Base-by-base conservation (phyloP, 1,284 basidiomycete genomes). In the Pseudozyma tsukubaensis region DNA sequence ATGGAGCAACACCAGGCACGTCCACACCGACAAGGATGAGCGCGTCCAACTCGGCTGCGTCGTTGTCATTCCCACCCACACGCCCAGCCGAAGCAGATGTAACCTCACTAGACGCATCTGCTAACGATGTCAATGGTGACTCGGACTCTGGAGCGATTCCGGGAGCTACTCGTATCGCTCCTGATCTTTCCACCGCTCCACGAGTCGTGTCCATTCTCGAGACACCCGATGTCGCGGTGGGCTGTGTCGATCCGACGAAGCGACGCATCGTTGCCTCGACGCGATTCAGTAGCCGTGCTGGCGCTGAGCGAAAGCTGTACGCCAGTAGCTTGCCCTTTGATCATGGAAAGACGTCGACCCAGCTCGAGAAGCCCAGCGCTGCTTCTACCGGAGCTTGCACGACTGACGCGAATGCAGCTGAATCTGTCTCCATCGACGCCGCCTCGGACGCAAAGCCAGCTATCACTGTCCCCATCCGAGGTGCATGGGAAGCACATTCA, bases 181-280 rank as follows among this genome's bases (percentile, higher is more conserved):
- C 80, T 12, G 79, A 82, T 21, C 62, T 82, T 37, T 59, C 58
- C 0, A 70, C 65, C 5, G 45, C 80, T 13, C 80, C 80, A 6
- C 36, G 50, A 9, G 61, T 82, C n/a, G 61, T 79, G 5, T 66
- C 61, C 18, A 55, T 82, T 5, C 60, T 80, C 14, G 59, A 66
- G 21, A 78, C 70, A 45, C 78, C 80, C 1, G 80, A 82, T 52
- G 71, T 72, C 16, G 72, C 79, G 50, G 76, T 72, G 7, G 80
- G 80, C 13, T 75, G 72, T 37, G 72, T 77, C 1, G 75, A 82
- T 43, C 64, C 80, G 19, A 60, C 68, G 16, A 82, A 80, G 87
- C 87, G 91, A 72, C 86, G 93, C 45, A 92, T 94, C 2, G 90
- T 93, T 14, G 93, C 92, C 57, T 91, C 92, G 9, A 94, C 92